A percentile compares a stretch with the other conserved stretches of the same genome.
phyloP scores from a whole-genome alignment of 2,329 filamentous ascomycete genomes.

The Colletotrichum noveboracense region DNA sequence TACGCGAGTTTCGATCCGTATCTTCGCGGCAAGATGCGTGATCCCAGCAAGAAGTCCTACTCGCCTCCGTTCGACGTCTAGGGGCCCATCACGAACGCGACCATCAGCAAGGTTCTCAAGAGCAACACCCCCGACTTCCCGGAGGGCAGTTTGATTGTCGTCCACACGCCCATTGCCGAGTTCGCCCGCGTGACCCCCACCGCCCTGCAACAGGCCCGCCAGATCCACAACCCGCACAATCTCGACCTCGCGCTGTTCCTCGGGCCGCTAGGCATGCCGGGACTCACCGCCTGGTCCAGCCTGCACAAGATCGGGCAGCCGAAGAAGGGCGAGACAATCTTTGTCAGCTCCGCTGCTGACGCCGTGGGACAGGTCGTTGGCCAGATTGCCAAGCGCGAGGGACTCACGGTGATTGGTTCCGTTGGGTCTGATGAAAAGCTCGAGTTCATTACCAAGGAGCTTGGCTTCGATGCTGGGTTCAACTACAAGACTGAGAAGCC shows the following conservation, averaged over 20 bases:
- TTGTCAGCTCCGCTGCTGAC: slow-evolving; percentile 79
- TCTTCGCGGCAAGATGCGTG: slow-evolving; percentile 80
- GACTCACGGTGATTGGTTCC: slow-evolving; percentile 80
- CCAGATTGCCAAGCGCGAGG: slow-evolving; percentile 82
- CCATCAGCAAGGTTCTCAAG: slow-evolving; percentile 73
- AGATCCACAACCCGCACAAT: slow-evolving; percentile 70
- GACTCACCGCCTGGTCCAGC: slow-evolving; percentile 73
- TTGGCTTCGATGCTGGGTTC: slow-evolving; percentile 68
- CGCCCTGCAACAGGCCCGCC: neutral
- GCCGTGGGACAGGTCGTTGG: slow-evolving; percentile 87
- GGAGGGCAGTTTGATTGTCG: slow-evolving; percentile 48
- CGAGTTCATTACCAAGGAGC: slow-evolving; percentile 61
- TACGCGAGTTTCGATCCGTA: slow-evolving; percentile 86
- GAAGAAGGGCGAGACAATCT: slow-evolving; percentile 75
- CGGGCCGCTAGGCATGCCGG: slow-evolving; percentile 68
- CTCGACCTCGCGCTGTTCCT: slow-evolving; percentile 72
- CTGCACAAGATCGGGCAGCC: slow-evolving; percentile 69
- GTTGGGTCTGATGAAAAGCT: slow-evolving; percentile 83
- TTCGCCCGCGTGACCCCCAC: slow-evolving; percentile 48
- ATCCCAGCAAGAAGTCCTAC: slow-evolving; percentile 69
- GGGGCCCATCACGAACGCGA: slow-evolving; percentile 67
- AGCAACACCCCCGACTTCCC: slow-evolving; percentile 64
- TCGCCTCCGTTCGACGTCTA: slow-evolving; percentile 64
- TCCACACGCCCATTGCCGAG: slow-evolving; percentile 65
- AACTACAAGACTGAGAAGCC: slow-evolving; percentile 89